These are phyloP conservation scores for Aspergillus indologenus DNA, from an alignment of 495 filamentous ascomycete genomes.

Conservation along the genomic window DNA sequence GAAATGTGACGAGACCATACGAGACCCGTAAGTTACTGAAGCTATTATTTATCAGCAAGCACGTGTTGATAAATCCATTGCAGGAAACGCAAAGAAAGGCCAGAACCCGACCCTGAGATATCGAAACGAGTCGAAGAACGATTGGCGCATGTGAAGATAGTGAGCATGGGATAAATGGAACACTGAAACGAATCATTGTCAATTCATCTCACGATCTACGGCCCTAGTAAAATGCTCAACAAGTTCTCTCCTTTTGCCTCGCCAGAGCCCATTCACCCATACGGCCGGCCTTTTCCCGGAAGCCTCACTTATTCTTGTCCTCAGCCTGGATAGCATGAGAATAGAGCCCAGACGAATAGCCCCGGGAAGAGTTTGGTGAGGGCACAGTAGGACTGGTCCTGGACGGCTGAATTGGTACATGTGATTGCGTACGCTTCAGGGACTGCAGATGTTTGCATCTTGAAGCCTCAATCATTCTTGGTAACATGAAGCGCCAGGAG, in stretches of 20 bases:
- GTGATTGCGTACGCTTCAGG: too few species aligned
- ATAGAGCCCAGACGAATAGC: background rate
- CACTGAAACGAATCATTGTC: background rate
- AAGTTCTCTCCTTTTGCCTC: too few species aligned
- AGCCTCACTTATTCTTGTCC: too few species aligned
- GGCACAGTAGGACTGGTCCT: too few species aligned
- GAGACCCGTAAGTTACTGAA: slow-evolving; percentile 47
- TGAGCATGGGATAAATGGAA: background rate
- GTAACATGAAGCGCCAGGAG: background rate
- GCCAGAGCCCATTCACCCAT: too few species aligned
- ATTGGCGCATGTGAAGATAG: slow-evolving; percentile 45
- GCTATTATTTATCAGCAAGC: background rate
- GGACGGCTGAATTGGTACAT: too few species aligned
- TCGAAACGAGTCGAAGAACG: slow-evolving; percentile 57
- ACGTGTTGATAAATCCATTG: slow-evolving; percentile 28
- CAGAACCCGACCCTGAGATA: slow-evolving; percentile 62
- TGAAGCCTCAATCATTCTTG: too few species aligned
- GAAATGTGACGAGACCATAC: slow-evolving; percentile 45
- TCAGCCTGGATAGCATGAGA: too few species aligned
- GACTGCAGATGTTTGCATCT: too few species aligned
- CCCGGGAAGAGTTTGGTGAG: too few species aligned
- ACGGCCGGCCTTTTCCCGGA: too few species aligned
- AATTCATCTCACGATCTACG: background rate
- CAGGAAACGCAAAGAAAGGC: slow-evolving; percentile 57
- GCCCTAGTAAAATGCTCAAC: too few species aligned